phyloP scores from a whole-genome alignment of 2,329 filamentous ascomycete species.

The Calonectria naviculata region DNA sequence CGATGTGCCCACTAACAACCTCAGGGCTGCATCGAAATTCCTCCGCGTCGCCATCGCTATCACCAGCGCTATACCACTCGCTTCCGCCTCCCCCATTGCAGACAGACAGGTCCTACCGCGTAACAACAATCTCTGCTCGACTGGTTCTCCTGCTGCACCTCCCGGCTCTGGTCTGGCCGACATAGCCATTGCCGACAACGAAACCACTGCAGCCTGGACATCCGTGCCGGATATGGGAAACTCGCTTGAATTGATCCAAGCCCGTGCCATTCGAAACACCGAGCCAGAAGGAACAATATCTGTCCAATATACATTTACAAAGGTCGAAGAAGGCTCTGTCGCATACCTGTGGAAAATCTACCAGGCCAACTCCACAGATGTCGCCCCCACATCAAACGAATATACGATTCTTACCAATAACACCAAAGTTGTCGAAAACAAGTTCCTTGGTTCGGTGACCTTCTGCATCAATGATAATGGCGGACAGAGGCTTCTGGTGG shows the following conservation, averaged over 20 bases:
- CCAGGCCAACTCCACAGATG: background rate
- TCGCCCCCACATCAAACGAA: background rate
- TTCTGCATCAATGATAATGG: background rate
- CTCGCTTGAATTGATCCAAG: background rate
- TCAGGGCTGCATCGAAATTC: background rate
- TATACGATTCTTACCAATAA: background rate
- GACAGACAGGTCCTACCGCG: background rate
- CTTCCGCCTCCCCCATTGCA: background rate
- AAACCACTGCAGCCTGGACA: background rate
- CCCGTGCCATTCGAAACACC: background rate
- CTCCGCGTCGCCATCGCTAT: background rate
- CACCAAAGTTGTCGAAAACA: background rate
- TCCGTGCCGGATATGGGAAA: background rate
- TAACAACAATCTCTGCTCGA: background rate
- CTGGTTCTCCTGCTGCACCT: background rate
- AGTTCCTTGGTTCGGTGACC: background rate
- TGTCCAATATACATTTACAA: background rate
- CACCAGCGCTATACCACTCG: background rate
- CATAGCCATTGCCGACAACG: background rate
- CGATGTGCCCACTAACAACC: background rate
- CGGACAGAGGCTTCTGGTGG: background rate
- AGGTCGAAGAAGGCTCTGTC: background rate
- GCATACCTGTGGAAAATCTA: background rate
- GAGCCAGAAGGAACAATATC: background rate
- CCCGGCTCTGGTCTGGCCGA: background rate